Base-by-base conservation (phyloP, 148 eudicot species). In the Diospyros lotus region DNA sequence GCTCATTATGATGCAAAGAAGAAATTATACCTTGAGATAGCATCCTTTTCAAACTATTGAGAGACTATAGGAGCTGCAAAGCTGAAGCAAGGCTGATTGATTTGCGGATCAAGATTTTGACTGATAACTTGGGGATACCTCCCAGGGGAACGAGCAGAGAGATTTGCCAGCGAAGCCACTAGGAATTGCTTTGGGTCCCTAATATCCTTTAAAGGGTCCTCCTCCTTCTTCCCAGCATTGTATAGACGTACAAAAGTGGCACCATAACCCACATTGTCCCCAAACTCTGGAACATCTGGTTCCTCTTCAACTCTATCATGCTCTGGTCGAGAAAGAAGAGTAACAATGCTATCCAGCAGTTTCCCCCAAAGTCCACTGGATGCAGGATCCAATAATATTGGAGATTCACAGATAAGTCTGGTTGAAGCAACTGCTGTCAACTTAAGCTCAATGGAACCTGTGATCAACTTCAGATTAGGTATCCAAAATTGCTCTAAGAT, bases 401-500 rank as follows among this genome's bases (percentile, higher is more conserved):
- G 83, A 68, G 85, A 88, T 85, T 95, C 97, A 75, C 96, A 92
- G 40, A 95, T 79, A 56, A 95, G 91, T 79, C 80, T 95, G 12
- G 90, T 88, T 68, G 98, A 89, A 74, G 97, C 94, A 77, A 95
- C 96, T 10, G 97, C 82, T 64, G 94, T 83, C 69, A 95, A 82
- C 80, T 95, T 95, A 45, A 93, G 80, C 79, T 95, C 98, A 80
- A 89, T 67, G 45, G 81, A 79, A 76, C 98, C 98, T 1, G 90
- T 86, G 77, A 95, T 95, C 80, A 87, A 80, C 74, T 83, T 95
- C 39, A 95, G 96, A 77, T 86, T 86, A 9, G 97, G 98, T 68
- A 95, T 81, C 97, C 98, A 95, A 76, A 92, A 81, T 68, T 88
- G 91, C 83, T 90, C 97, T 83, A 95, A 73, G 76, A 92, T 87